Conservation (phyloP, 169 alveolate genomes). For the Plasmodium relictum region DNA sequence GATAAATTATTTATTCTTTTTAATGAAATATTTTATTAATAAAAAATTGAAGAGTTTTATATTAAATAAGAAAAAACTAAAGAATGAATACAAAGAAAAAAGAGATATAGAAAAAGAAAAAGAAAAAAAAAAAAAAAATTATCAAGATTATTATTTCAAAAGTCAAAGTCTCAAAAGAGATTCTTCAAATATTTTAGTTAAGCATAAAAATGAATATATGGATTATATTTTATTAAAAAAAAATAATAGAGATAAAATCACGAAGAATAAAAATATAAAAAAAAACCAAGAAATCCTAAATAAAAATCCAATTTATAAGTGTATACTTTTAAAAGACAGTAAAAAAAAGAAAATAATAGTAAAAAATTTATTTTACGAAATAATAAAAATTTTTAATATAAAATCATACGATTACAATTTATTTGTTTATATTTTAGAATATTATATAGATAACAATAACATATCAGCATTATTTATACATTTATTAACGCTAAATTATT, state of each 20-base stretch:
- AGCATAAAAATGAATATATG: background rate
- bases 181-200: background rate
- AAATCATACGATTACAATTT: conserved; percentile 22
- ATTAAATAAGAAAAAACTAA: background rate
- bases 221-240: background rate
- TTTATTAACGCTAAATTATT: conserved; percentile 39
- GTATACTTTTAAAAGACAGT: conserved; percentile 22
- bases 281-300: background rate
- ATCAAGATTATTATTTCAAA: background rate
- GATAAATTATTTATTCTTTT: conserved; percentile 13
- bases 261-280: background rate
- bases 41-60: background rate
- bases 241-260: background rate
- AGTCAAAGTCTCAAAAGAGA: background rate
- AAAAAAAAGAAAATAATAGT: conserved; percentile 35
- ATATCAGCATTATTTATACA: conserved; percentile 26
- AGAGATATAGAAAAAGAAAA: background rate
- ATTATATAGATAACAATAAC: conserved; percentile 40
- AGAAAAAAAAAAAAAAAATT: background rate
- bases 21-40: conserved; percentile 39
- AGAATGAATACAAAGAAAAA: background rate
- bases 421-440: conserved; percentile 25
- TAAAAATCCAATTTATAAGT: conserved; percentile 13
- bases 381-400: conserved; percentile 45
- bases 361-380: conserved; percentile 45